Evolutionary conservation across 2,329 filamentous ascomycete species (phyloP), one percentile per base, ranked within the genome.

Genomic region (Atkinsonella hypoxylon): DNA sequence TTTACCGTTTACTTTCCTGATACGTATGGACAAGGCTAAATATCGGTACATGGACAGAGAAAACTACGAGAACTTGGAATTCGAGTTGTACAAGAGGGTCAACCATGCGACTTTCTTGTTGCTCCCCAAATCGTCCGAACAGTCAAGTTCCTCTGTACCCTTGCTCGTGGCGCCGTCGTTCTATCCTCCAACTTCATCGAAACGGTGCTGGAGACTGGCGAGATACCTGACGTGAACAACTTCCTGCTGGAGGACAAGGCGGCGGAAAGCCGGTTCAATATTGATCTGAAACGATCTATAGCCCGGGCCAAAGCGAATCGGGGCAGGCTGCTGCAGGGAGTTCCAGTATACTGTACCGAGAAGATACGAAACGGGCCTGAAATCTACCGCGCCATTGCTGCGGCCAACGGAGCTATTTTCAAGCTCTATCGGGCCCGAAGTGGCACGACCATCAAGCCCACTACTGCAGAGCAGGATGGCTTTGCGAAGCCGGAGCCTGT

Each of bases 111-210:
- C 59, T 87, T 95, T 63, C 78, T 98, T 11, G 89, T 89, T 34
- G 91, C 91, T 3, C 93, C 91, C 1, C 79, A 82, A 41, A 81
- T 97, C 54, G 80, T 96, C 34, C 85, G 93, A 38, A 98, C 93
- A 0, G 82, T 88, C 64, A 98, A 98, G 63, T 98, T 98, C 63
- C 82, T 97, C 47, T 85, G 84, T 54, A 89, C 89, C 12, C 71
- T 98, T 30, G 89, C 93, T 17, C 82, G 81, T 53, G 89, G 87
- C 0, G 88, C 89, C 0, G 76, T 79, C 1, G 79, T 97, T 42
- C 77, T 97, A 49, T 82, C 82, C 44, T 85, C 84, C 0, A 76
- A 79, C 9, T 98, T 89, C 65, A 79, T 98, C 51, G 86, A 91
- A 51, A 74, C 79, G 22, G 88, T 85, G 45, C 73, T 97, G 11